These are phyloP conservation scores for Penicillium angulare DNA, from an alignment of 495 filamentous ascomycete genomes.

Conservation along the genomic window DNA sequence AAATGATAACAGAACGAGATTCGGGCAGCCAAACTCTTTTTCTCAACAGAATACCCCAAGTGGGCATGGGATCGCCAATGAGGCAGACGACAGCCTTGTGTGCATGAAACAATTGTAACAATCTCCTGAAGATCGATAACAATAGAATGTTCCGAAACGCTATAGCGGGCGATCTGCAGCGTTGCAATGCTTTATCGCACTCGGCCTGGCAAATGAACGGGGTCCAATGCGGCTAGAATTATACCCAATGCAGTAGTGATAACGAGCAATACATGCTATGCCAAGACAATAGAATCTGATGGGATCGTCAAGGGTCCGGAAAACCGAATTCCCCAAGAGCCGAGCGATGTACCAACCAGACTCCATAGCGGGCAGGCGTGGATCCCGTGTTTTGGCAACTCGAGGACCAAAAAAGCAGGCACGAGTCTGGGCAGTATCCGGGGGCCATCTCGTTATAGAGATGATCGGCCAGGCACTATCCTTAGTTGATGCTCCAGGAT, in stretches of 20 bases:
- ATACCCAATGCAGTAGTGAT: neutral
- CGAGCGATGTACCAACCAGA: neutral
- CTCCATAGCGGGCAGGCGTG: slow-evolving; percentile 6
- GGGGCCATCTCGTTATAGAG: neutral
- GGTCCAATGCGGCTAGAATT: neutral
- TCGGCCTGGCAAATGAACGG: neutral
- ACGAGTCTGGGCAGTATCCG: neutral
- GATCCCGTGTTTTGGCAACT: neutral
- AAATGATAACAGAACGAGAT: neutral
- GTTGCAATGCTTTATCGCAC: neutral
- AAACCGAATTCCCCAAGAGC: neutral
- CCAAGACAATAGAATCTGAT: neutral
- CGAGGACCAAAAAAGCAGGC: neutral
- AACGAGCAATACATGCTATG: neutral
- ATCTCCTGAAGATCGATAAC: slow-evolving; percentile 8
- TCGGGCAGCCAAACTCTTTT: neutral
- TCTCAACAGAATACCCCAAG: neutral
- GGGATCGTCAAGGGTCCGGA: neutral
- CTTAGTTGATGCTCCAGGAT: no score
- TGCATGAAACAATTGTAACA: slow-evolving; percentile 1
- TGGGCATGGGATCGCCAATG: neutral
- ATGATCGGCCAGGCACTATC: neutral
- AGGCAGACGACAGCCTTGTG: neutral
- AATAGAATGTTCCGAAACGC: slow-evolving; percentile 4
- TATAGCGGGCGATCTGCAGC: neutral